Conservation (phyloP, 2,329 filamentous ascomycete genomes). For the Nemania sp. region DNA sequence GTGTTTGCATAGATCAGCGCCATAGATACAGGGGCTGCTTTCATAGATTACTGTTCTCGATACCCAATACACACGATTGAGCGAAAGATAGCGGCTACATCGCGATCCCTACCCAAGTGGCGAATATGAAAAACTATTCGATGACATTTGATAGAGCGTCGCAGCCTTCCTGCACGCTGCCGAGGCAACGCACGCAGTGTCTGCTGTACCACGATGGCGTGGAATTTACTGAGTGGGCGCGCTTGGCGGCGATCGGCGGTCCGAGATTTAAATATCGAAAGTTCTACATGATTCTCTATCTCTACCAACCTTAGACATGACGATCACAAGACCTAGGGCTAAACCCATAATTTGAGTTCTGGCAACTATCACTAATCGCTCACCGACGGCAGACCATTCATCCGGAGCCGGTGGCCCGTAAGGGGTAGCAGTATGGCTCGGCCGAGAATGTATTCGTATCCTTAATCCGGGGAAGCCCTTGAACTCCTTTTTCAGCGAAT, state of each 20-base stretch:
- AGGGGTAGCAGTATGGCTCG: not conserved
- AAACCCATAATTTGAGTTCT: constrained; percentile 2
- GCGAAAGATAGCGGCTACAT: constrained; percentile 1
- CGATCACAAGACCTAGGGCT: constrained; percentile 6
- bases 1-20: constrained; percentile 16
- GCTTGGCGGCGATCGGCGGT: constrained; percentile 22
- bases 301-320: constrained; percentile 2
- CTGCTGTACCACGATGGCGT: constrained; percentile 8
- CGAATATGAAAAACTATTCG: constrained; percentile 9
- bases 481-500: not conserved
- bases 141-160: constrained; percentile 4
- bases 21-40: constrained; percentile 20
- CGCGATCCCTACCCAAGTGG: constrained; percentile 21
- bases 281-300: not conserved
- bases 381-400: not conserved
- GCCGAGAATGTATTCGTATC: not conserved
- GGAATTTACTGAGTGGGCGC: constrained; percentile 18
- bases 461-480: not conserved
- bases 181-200: constrained; percentile 4
- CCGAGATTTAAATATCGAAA: constrained; percentile 5
- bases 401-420: not conserved
- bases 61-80: constrained; percentile 35
- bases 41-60: constrained; percentile 28
- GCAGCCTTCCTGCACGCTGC: constrained; percentile 10
- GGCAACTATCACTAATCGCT: constrained; percentile 1